Evolutionary conservation across 1,139 yeast species (phyloP), one percentile per base, ranked within the genome.

Genomic region (Sugiyamaella castrensis): DNA sequence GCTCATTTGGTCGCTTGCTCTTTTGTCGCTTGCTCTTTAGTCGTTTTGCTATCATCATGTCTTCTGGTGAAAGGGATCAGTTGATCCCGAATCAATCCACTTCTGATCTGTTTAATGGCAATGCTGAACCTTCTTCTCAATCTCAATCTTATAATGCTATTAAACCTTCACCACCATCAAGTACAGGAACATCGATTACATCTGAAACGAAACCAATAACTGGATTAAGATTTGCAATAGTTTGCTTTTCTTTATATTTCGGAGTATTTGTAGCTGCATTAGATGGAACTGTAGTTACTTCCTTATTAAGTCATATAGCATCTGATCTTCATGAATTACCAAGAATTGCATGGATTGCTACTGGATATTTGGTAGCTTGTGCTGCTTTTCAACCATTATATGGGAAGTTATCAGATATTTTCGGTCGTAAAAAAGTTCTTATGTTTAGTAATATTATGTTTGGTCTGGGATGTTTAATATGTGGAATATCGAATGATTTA

Each of bases 351-450:
- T 80, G 84, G 82, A 75, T 80, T 30, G 85, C 83, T 3, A 77
- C 84, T 0, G 74, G 83, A 0, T 81, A 81, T 58, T 64, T 81
- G 41, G 65, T 81, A n/a, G 74, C 85, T 5, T 77, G 79, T 50
- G 77, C 84, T 0, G 81, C 84, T 2, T 78, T 81, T 57, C 87
- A 81, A 66, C 96, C 96, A 1, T 68, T 89, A 24, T 87, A 83
- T 58, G 96, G 96, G 24, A 88, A 87, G 62, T 67, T 89, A 31
- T 83, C 94, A 3, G 96, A 88, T 60, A 86, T 88, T 39, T 87
- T 84, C 65, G 96, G 96, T 16, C 76, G 96, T 58, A 84, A 79
- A 62, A 64, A 70, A 7, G 65, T 79, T 51, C 66, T 82, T 37
- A 57, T 81, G 7, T 65, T 77, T 38, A 76, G 81, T 58, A 77